These are phyloP conservation scores for Sarcodon aspratus DNA, from an alignment of 768 basidiomycete genomes.

Conservation along the genomic window DNA sequence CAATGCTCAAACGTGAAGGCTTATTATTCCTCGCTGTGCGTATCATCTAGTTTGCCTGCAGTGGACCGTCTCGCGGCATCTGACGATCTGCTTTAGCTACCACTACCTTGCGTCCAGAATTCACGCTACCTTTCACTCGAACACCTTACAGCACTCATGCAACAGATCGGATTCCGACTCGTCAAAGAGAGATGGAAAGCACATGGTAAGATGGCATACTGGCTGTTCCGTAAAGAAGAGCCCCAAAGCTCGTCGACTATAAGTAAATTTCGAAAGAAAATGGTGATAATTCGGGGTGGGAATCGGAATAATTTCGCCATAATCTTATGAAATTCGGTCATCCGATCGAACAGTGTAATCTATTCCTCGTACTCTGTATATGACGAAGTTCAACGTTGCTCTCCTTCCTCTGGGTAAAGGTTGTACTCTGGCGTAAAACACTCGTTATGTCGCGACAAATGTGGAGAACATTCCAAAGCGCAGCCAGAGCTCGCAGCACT, in stretches of 20 bases:
- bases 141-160: constrained; percentile 47
- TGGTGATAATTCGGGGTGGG: constrained; percentile 42
- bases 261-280: constrained; percentile 38
- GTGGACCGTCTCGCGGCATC: constrained; percentile 3
- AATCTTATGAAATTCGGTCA: constrained; percentile 16
- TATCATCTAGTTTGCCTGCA: constrained; percentile 5
- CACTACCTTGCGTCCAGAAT: constrained; percentile 75
- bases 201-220: constrained; percentile 82
- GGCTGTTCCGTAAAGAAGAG: constrained; percentile 52
- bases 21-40: constrained; percentile 63
- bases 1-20: constrained; percentile 42
- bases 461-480: too few species aligned
- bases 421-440: too few species aligned
- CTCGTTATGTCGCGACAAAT: too few species aligned
- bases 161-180: constrained; percentile 48
- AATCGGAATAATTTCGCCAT: constrained; percentile 77
- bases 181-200: constrained; percentile 48
- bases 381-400: background rate
- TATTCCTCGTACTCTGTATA: background rate
- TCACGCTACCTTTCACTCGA: constrained; percentile 70
- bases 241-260: constrained; percentile 23
- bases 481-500: too few species aligned
- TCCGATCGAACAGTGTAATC: background rate
- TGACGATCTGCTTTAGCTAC: constrained; percentile 41
- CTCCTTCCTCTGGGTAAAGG: too few species aligned